These are phyloP conservation scores for Microbotryum silenes-acaulis DNA, from an alignment of 1,284 basidiomycete genomes.

Conservation along the genomic window DNA sequence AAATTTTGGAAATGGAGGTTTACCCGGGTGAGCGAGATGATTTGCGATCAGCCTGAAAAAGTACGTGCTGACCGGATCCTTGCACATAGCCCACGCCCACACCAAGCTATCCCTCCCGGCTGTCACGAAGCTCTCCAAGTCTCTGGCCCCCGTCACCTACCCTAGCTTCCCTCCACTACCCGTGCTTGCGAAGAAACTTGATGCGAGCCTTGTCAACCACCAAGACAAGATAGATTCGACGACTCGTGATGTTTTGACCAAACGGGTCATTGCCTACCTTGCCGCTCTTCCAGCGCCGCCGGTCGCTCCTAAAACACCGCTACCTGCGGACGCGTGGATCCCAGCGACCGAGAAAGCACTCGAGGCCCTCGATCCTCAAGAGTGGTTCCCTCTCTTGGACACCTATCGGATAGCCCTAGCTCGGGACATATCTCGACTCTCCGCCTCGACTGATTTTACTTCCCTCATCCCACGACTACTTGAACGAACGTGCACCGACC, in stretches of 20 bases:
- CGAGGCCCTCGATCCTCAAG: neutral
- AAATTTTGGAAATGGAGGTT: constrained; percentile 34
- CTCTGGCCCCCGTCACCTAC: constrained; percentile 28
- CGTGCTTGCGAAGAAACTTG: constrained; percentile 25
- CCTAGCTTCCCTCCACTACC: constrained; percentile 26
- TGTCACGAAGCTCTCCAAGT: constrained; percentile 14
- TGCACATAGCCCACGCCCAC: constrained; percentile 31
- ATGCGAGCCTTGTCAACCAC: neutral
- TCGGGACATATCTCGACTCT: constrained; percentile 10
- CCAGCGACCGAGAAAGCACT: constrained; percentile 15
- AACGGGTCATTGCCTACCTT: constrained; percentile 18
- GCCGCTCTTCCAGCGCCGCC: constrained; percentile 17
- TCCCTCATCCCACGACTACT: constrained; percentile 10
- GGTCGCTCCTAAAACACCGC: neutral
- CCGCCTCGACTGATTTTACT: constrained; percentile 11
- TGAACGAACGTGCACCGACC: constrained; percentile 6
- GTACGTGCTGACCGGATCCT: neutral
- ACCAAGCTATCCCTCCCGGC: constrained; percentile 23
- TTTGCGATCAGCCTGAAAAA: neutral
- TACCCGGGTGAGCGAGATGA: constrained; percentile 29
- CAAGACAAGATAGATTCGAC: neutral
- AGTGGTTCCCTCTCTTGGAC: constrained; percentile 36
- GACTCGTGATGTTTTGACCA: constrained; percentile 4
- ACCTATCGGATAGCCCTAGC: constrained; percentile 33
- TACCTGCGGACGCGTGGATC: constrained; percentile 9